A percentile compares a stretch with the other conserved stretches of the same genome.
These are phyloP conservation scores for Suillus placidus DNA, from an alignment of 768 basidiomycete species.

Conservation along the genomic window DNA sequence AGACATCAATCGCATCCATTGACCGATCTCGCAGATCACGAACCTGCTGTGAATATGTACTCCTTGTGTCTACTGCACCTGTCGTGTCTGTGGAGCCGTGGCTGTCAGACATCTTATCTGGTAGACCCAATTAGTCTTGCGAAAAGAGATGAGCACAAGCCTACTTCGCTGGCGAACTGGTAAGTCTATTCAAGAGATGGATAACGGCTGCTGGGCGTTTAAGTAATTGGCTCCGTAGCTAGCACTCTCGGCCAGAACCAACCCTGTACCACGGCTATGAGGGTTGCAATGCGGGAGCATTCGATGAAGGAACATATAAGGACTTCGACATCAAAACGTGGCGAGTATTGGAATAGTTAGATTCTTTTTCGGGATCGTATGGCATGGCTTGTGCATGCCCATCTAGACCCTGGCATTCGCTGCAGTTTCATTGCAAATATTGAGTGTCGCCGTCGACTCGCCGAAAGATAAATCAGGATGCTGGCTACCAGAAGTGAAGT, in stretches of 20 bases:
- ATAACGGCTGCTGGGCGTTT: background rate
- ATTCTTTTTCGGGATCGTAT: background rate
- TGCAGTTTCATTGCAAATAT: background rate
- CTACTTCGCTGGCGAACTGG: background rate
- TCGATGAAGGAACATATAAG: background rate
- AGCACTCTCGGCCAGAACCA: too few relatives aligned
- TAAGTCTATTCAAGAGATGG: background rate
- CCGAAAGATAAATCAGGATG: background rate
- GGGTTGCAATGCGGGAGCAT: background rate
- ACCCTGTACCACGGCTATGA: background rate
- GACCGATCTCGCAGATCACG: background rate
- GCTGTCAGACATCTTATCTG: slow-evolving; percentile 12
- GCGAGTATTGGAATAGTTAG: background rate
- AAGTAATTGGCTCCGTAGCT: background rate
- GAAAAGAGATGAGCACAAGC: background rate
- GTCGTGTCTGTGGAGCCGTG: slow-evolving; percentile 18
- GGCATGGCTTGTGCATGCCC: background rate
- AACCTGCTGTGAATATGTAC: slow-evolving; percentile 4
- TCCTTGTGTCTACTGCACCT: background rate
- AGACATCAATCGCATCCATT: background rate
- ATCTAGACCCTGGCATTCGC: background rate
- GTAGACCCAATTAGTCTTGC: background rate
- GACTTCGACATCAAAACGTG: slow-evolving; percentile 9
- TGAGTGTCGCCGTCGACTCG: background rate
- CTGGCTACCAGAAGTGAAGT: background rate